Evolutionary conservation across 1,284 basidiomycete genomes (phyloP).

Genomic region (Pascua guehoae): DNA sequence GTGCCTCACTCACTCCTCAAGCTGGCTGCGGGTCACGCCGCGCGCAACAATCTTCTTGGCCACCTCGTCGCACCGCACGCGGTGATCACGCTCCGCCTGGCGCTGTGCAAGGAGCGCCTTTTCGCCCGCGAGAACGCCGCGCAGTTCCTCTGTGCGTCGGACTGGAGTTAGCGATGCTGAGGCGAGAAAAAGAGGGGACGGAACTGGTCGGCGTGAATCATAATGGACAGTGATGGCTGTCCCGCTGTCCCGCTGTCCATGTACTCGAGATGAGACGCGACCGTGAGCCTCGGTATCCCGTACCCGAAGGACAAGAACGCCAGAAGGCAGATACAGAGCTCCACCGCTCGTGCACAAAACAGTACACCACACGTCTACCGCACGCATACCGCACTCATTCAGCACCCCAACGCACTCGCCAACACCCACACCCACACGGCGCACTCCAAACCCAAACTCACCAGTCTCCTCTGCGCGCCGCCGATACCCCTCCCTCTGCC

Average conservation of each 20-base stretch:
- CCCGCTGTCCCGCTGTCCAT: too few relatives aligned
- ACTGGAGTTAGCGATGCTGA: conserved; percentile 7
- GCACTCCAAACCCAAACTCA: conserved; percentile 11
- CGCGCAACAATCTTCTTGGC: conserved; percentile 32
- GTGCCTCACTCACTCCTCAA: conserved; percentile 42
- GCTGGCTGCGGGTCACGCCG: conserved; percentile 30
- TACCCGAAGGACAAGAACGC: not conserved
- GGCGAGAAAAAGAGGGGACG: too few relatives aligned
- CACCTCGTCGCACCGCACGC: conserved; percentile 40
- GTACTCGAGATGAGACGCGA: not conserved
- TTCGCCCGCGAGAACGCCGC: conserved; percentile 29
- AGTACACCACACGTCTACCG: too few relatives aligned
- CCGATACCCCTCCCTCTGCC: conserved; percentile 29
- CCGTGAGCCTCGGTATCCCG: not conserved
- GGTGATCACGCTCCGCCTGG: conserved; percentile 31
- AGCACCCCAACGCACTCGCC: too few relatives aligned
- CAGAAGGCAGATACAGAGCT: not conserved
- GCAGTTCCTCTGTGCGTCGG: conserved; percentile 22
- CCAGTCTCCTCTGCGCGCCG: conserved; percentile 30
- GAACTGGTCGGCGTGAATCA: not conserved
- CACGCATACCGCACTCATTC: too few relatives aligned
- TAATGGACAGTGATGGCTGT: too few relatives aligned
- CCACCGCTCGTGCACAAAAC: too few relatives aligned
- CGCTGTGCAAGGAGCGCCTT: conserved; percentile 26
- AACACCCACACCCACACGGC: too few relatives aligned